Evolutionary conservation across 2,329 filamentous ascomycete species (phyloP), one percentile per base, ranked within the genome.

Genomic region (Pseudogymnoascus sp.): DNA sequence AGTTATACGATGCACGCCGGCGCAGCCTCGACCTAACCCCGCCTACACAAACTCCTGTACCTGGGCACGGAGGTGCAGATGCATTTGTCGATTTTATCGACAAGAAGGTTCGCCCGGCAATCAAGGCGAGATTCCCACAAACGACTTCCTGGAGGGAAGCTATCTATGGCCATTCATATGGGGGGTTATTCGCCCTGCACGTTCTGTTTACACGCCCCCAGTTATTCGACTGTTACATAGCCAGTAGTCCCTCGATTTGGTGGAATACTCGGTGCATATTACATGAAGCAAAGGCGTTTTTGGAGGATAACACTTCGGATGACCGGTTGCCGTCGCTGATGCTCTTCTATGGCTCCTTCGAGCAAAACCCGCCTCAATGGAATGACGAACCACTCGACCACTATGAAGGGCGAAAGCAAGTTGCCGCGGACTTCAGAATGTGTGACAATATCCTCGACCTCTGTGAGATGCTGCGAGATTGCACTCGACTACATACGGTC

Each of bases 1-100:
- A 75, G 78, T 7, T 77, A 31, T 60, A 60, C 34, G 84, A 64
- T 34, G 50, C 50, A 56, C n/a, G 28, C 34, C 50, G 50, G 5
- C 50, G 50, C 25, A 34, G 28, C 25, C 2, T 18, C 4, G 50
- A 56, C 28, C 28, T 56, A 11, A 56, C 50, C 16, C 50, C 50
- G 10, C 50, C 50, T 34, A 34, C 50, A 34, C 25, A 18, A 56
- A 56, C 7, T 5, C n/a, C 25, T 4, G 6, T 34, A 12, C 28
- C 50, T 34, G 28, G 28, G 28, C 34, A 34, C n/a, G 50, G 50
- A 34, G 50, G 50, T 34, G 50, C 50, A 5, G 25, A 56, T 56
- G 50, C 28, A 56, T 56, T 56, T 12, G 21, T 56, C 4, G 50
- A 56, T 34, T 56, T 56, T 2, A 56, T 56, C 50, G 50, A 56